Evolutionary conservation across 495 filamentous ascomycete genomes (phyloP).

Genomic region (Xylaria bambusicola): DNA sequence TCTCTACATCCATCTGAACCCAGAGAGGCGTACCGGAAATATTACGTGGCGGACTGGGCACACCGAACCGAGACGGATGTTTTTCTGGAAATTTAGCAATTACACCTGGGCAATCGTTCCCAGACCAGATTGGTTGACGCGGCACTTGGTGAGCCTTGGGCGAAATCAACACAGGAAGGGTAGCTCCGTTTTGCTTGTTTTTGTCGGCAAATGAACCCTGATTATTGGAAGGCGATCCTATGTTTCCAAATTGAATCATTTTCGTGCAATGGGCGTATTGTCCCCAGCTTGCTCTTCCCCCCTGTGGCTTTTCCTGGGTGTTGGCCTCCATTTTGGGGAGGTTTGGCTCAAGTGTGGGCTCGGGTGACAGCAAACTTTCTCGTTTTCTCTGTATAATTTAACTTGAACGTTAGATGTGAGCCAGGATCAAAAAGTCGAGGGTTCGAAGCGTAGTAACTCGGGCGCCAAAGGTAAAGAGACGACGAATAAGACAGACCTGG

Average conservation of each 20-base stretch:
- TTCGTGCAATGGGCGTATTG: not conserved
- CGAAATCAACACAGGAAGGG: not conserved
- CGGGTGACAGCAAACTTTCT: not conserved
- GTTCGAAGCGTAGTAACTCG: not conserved
- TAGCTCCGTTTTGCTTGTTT: not conserved
- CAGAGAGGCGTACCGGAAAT: not conserved
- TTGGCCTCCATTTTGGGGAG: not conserved
- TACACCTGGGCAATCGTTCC: not conserved
- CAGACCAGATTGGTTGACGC: not conserved
- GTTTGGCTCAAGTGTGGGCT: not conserved
- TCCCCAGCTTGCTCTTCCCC: not conserved
- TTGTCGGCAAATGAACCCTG: not conserved
- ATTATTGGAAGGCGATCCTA: not conserved
- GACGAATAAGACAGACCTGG: not conserved
- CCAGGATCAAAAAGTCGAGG: not conserved
- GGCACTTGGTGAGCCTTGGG: not conserved
- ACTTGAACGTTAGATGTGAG: not conserved
- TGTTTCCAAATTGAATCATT: not conserved
- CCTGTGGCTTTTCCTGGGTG: not conserved
- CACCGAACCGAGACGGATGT: not conserved
- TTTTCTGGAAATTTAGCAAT: not conserved
- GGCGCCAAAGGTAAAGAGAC: not conserved
- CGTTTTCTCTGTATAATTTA: not conserved
- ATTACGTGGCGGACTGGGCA: not conserved
- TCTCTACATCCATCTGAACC: not conserved